Evolutionary conservation across 768 basidiomycete species (phyloP).

Genomic region (Mycena haematopus): DNA sequence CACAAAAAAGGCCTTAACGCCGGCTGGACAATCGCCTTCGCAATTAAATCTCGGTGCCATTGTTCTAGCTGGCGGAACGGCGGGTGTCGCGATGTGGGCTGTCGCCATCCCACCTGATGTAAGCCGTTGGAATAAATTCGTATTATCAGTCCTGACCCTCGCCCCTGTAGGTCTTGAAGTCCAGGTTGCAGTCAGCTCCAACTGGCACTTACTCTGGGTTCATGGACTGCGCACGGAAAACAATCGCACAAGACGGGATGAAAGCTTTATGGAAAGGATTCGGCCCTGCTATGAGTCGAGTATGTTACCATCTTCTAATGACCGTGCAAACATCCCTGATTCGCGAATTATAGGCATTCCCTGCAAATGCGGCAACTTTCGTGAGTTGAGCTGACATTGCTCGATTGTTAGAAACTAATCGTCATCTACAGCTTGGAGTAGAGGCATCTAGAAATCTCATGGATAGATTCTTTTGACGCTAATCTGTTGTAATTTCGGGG

Average conservation of each 20-base stretch:
- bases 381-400: slow-evolving; percentile 51
- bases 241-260: slow-evolving; percentile 88
- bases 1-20: slow-evolving; percentile 85
- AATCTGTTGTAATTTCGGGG: slow-evolving; percentile 12
- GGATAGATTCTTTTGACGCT: slow-evolving; percentile 64
- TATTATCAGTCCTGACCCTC: slow-evolving; percentile 8
- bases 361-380: slow-evolving; percentile 95
- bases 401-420: slow-evolving; percentile 28
- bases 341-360: slow-evolving; percentile 75
- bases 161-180: slow-evolving; percentile 89
- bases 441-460: slow-evolving; percentile 87
- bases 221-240: slow-evolving; percentile 90
- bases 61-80: slow-evolving; percentile 90
- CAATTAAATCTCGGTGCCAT: slow-evolving; percentile 87
- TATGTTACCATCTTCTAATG: slow-evolving; percentile 43
- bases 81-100: slow-evolving; percentile 98
- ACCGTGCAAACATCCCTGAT: not conserved
- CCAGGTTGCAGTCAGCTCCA: slow-evolving; percentile 94
- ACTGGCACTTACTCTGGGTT: slow-evolving; percentile 96
- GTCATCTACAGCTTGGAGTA: slow-evolving; percentile 77
- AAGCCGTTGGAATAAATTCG: slow-evolving; percentile 36
- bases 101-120: slow-evolving; percentile 98
- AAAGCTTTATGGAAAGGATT: slow-evolving; percentile 95
- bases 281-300: slow-evolving; percentile 94
- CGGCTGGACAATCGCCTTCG: slow-evolving; percentile 76